phyloP scores from a whole-genome alignment of 495 filamentous ascomycete genomes.

The Wilcoxina mikolae region DNA sequence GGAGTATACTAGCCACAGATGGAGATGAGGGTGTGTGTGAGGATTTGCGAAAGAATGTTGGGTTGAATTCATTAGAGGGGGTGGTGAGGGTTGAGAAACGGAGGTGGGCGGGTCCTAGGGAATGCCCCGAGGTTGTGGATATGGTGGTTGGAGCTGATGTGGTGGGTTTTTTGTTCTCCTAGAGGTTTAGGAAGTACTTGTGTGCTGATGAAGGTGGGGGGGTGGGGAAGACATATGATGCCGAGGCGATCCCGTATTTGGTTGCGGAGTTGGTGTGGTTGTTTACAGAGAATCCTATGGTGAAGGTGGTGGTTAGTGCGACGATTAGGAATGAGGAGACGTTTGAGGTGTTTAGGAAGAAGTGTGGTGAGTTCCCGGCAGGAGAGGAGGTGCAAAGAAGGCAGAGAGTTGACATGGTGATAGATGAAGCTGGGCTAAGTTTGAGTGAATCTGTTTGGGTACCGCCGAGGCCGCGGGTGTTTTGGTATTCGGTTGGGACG shows the following conservation, averaged over 20 bases:
- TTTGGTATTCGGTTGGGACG: background rate
- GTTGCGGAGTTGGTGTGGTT: slow-evolving; percentile 41
- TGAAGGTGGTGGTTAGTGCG: slow-evolving; percentile 43
- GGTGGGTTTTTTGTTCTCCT: slow-evolving; percentile 27
- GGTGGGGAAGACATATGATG: slow-evolving; percentile 47
- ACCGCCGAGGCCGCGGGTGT: background rate
- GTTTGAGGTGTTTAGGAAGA: slow-evolving; percentile 40
- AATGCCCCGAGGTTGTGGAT: slow-evolving; percentile 30
- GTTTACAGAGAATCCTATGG: slow-evolving; percentile 36
- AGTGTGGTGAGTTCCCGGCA: slow-evolving; percentile 39
- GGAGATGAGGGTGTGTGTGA: slow-evolving; percentile 50
- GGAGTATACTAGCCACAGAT: slow-evolving; percentile 58
- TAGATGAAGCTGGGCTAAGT: background rate
- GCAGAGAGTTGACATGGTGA: background rate
- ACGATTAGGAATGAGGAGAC: slow-evolving; percentile 51
- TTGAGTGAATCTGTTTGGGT: background rate
- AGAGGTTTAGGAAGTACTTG: background rate
- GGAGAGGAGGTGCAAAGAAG: background rate
- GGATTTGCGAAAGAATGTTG: slow-evolving; percentile 22
- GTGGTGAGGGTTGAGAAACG: slow-evolving; percentile 16
- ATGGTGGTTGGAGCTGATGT: slow-evolving; percentile 39
- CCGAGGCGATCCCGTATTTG: slow-evolving; percentile 41
- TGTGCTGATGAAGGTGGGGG: background rate
- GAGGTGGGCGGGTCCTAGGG: slow-evolving; percentile 14
- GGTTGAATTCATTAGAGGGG: slow-evolving; percentile 18